Evolutionary conservation across 768 basidiomycete species (phyloP).

Genomic region (Termitomyces sp.): DNA sequence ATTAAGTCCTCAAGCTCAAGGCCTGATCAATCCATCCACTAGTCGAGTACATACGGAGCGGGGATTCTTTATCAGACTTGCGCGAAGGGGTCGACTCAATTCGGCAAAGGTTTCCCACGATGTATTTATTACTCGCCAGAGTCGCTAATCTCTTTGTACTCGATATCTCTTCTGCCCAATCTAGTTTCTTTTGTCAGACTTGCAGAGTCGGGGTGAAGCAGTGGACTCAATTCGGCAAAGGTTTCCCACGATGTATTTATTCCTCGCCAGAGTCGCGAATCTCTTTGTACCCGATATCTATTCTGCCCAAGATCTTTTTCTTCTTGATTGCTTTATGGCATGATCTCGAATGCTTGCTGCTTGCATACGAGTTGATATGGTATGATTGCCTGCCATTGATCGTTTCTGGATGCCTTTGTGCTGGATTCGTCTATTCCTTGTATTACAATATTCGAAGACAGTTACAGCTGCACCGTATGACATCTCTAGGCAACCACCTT

Average conservation of each 20-base stretch:
- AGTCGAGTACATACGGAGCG: no score
- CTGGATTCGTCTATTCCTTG: constrained; percentile 1
- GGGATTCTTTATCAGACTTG: no score
- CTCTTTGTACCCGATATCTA: no score
- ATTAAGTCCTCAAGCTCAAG: no score
- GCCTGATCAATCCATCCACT: no score
- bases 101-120: no score
- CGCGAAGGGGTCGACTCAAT: no score
- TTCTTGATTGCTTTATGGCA: not conserved
- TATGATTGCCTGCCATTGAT: no score
- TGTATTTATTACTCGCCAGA: not conserved
- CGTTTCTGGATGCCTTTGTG: not conserved
- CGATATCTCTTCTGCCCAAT: not conserved
- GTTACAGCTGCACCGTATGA: not conserved
- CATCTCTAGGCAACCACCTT: not conserved
- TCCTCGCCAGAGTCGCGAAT: not conserved
- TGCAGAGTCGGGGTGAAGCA: no score
- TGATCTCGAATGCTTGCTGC: not conserved
- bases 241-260: not conserved
- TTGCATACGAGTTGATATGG: not conserved
- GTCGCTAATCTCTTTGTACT: no score
- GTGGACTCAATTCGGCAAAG: no score
- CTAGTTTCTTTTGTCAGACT: no score
- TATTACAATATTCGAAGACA: not conserved
- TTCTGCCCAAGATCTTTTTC: not conserved